Evolutionary conservation across 2,329 filamentous ascomycete species (phyloP), one percentile per base, ranked within the genome.

Genomic region (Trichoderma sp.): DNA sequence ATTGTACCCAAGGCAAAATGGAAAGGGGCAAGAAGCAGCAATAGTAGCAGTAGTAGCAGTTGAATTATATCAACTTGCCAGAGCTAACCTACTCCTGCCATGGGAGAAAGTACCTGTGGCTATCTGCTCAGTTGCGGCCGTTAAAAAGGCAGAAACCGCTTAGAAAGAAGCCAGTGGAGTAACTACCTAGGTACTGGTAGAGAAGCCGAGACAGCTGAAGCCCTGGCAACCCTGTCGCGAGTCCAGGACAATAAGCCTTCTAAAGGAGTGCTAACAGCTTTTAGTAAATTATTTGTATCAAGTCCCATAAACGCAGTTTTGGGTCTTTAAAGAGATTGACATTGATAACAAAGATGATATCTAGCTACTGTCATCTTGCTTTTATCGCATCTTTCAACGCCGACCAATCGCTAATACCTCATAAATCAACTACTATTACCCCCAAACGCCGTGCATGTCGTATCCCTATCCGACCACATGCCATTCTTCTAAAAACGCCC

Each of bases 401-500:
- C 32, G 8, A 10, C 30, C 11, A 16, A 5, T 21, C 11, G 1
- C 30, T 21, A 52, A 18, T 30, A 21, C 30, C 60, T 52, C 2
- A 4, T 43, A 10, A 43, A 43, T 4, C 49, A 54, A 16, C 18
- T 6, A 21, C 26, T 5, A 18, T 16, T 5, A 1, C 46, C n/a
- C 24, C 43, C 43, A 24, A 67, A 67, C 64, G 64, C 64, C 64
- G 6, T 52, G 6, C 28, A 8, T 26, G 39, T 28, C 26, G 21
- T 30, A 49, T 54, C 5, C 51, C 24, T 54, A 54, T 24, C 52
- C 34, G 26, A 16, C 14, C n/a, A 28, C 39, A 37, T 28, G 37
- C 13, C 26, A 59, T 37, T 43, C 64, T 34, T 52, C 28, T 59
- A 32, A 43, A 43, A 68, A 68, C 56, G 56, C 65, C 56, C 11